These are phyloP conservation scores for Leptographium lundbergii DNA, from an alignment of 2,329 filamentous ascomycete species.

Conservation along the genomic window DNA sequence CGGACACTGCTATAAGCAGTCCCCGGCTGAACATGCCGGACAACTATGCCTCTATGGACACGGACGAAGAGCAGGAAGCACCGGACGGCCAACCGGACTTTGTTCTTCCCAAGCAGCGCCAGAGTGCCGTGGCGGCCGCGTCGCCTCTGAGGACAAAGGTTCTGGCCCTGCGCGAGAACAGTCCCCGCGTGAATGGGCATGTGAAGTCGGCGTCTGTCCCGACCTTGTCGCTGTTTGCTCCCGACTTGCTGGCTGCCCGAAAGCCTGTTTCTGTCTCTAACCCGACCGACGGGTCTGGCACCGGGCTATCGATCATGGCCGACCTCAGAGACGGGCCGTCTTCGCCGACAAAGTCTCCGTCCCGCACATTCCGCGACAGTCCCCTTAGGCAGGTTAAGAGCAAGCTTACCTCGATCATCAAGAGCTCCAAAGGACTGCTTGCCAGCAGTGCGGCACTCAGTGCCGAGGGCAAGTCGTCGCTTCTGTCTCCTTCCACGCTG, in stretches of 20 bases:
- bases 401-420: constrained; percentile 81
- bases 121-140: constrained; percentile 15
- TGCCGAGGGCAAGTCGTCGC: constrained; percentile 46
- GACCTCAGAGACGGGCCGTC: constrained; percentile 26
- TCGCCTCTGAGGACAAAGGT: constrained; percentile 23
- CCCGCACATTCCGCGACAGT: constrained; percentile 51
- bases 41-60: constrained; percentile 30
- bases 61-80: not conserved
- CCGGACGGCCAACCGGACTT: constrained; percentile 27
- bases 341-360: constrained; percentile 43
- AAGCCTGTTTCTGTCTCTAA: constrained; percentile 52
- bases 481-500: constrained; percentile 40
- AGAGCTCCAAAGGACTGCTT: constrained; percentile 74
- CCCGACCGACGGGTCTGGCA: constrained; percentile 19
- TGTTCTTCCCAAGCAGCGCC: constrained; percentile 27
- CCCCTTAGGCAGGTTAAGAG: constrained; percentile 87
- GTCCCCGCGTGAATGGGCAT: constrained; percentile 26
- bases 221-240: constrained; percentile 25
- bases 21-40: constrained; percentile 43
- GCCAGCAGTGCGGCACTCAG: constrained; percentile 59
- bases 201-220: constrained; percentile 54
- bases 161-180: constrained; percentile 2
- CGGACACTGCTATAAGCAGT: constrained; percentile 25
- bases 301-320: constrained; percentile 30
- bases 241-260: constrained; percentile 28